Evolutionary conservation across 768 basidiomycete genomes (phyloP).

Genomic region (Panaeolus papilionaceus): DNA sequence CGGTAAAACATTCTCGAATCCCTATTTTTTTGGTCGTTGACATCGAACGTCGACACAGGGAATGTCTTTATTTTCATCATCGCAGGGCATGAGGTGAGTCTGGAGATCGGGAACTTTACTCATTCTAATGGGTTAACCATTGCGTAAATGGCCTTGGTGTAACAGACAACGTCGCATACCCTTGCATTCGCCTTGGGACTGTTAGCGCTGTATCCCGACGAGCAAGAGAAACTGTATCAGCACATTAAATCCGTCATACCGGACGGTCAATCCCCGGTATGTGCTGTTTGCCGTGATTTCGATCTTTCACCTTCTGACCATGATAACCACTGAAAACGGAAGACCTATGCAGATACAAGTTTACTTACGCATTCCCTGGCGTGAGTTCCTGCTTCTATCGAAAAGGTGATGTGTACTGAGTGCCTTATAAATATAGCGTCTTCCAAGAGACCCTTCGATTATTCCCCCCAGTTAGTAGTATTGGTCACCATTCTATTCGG

Average conservation of each 20-base stretch:
- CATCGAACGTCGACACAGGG: slow-evolving; percentile 29
- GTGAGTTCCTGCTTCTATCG: slow-evolving; percentile 14
- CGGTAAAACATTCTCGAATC: slow-evolving; percentile 23
- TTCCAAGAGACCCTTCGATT: slow-evolving; percentile 50
- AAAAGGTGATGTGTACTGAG: not conserved
- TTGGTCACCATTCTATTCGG: not conserved
- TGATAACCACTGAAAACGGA: not conserved
- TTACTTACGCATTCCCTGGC: slow-evolving; percentile 22
- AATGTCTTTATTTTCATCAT: slow-evolving; percentile 53
- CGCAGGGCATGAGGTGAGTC: slow-evolving; percentile 60
- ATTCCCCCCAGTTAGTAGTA: slow-evolving; percentile 30
- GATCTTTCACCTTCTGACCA: too few species aligned
- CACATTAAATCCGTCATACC: slow-evolving; percentile 40
- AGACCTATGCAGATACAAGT: slow-evolving; percentile 28
- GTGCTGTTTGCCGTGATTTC: too few species aligned
- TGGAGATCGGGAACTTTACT: not conserved
- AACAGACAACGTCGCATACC: slow-evolving; percentile 44
- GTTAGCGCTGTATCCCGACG: slow-evolving; percentile 48
- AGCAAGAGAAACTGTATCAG: slow-evolving; percentile 49
- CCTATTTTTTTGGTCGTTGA: not conserved
- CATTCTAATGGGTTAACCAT: too few species aligned
- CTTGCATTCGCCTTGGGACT: slow-evolving; percentile 45
- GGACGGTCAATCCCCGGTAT: slow-evolving; percentile 25
- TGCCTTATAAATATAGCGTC: slow-evolving; percentile 30
- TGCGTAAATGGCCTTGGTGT: too few species aligned